These are phyloP conservation scores for Colletotrichum shisoi DNA, from an alignment of 2,329 filamentous ascomycete species.

Conservation along the genomic window DNA sequence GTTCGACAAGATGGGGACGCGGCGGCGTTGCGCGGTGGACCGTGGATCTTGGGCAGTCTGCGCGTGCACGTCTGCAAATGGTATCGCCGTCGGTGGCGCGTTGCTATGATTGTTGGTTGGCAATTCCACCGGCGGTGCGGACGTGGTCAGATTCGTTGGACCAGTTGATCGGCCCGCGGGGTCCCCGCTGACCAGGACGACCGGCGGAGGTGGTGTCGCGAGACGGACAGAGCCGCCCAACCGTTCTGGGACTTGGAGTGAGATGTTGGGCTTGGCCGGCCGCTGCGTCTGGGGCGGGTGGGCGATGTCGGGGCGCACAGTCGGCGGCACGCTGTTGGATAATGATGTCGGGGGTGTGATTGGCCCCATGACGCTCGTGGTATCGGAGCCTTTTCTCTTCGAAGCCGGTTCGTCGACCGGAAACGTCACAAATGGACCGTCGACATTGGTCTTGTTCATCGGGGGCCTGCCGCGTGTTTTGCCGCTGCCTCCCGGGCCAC, in stretches of 20 bases:
- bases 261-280: conserved; percentile 51
- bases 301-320: neutral
- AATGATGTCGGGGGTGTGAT: conserved; percentile 23
- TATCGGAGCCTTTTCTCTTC: conserved; percentile 53
- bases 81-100: neutral
- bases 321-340: conserved; percentile 25
- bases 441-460: conserved; percentile 66
- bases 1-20: conserved; percentile 4
- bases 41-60: conserved; percentile 6
- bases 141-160: neutral
- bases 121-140: neutral
- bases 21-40: neutral
- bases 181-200: conserved; percentile 61
- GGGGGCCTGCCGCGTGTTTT: conserved; percentile 84
- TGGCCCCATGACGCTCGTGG: conserved; percentile 44
- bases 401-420: conserved; percentile 64
- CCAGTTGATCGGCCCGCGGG: conserved; percentile 39
- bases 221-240: conserved; percentile 67
- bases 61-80: conserved; percentile 7
- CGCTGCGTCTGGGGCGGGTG: conserved; percentile 37
- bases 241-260: conserved; percentile 58
- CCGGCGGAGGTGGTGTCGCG: conserved; percentile 65
- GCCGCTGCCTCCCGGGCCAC: conserved; percentile 64
- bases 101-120: neutral
- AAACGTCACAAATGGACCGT: conserved; percentile 74